phyloP scores from a whole-genome alignment of 164 flowering plant genomes.

The Vitis rupestris region DNA sequence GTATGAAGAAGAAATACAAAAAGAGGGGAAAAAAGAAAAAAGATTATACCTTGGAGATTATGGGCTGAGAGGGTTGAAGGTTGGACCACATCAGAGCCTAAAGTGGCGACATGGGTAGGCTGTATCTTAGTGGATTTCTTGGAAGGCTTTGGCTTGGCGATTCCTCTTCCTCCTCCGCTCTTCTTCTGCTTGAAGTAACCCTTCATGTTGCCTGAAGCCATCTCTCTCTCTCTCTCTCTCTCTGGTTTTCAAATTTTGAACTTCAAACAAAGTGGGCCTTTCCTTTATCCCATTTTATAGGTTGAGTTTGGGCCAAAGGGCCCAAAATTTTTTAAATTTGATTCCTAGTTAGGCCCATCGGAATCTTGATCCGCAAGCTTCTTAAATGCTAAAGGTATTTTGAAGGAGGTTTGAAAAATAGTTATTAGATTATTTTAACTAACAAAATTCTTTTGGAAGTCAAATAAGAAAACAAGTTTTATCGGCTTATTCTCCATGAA shows the following conservation, averaged over 20 bases:
- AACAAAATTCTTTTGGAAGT: no score
- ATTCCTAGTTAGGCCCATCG: no score
- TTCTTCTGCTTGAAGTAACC: constrained; percentile 72
- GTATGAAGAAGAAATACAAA: background rate
- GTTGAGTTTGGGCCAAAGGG: background rate
- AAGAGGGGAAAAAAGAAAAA: constrained; percentile 7
- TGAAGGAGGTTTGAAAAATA: no score
- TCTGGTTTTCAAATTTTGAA: constrained; percentile 26
- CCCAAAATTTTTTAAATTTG: no score
- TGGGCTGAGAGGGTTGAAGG: constrained; percentile 52
- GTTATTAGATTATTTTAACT: no score
- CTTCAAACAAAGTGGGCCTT: background rate
- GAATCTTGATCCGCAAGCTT: no score
- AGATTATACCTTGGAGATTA: constrained; percentile 47
- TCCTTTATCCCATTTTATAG: background rate
- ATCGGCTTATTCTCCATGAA: no score
- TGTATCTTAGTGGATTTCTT: constrained; percentile 22
- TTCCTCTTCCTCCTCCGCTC: constrained; percentile 25
- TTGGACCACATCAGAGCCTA: constrained; percentile 44
- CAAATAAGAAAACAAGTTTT: no score
- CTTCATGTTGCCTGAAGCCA: constrained; percentile 58
- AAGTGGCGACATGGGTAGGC: constrained; percentile 24
- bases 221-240: constrained; percentile 20
- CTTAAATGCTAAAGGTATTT: no score
- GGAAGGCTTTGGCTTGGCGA: constrained; percentile 27